Base-by-base conservation (phyloP, 1,284 basidiomycete species). In the Ceratobasidium sp. region DNA sequence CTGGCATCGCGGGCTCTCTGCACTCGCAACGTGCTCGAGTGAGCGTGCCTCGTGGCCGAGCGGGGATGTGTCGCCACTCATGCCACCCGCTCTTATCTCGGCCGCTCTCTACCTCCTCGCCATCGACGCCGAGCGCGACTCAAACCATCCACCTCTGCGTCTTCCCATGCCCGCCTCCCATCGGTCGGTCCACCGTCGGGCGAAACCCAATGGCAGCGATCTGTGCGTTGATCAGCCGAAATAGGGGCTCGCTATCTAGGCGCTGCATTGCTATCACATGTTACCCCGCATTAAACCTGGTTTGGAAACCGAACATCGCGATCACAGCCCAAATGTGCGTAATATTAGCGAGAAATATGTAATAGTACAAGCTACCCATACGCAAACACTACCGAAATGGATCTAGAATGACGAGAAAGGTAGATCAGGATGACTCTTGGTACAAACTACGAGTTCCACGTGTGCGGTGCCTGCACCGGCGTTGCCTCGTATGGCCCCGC, bases 61-160 rank as follows among this genome's bases (percentile, higher is more conserved):
- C 45, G 45, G 9, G 45, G 45, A 18, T 48, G 45, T 48, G 52
- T 53, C 28, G 28, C 52, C 52, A 53, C 21, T 34, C 1, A 30
- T 32, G 48, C 62, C 36, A n/a, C n/a, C 14, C 14, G 36, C 14
- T 14, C 62, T 65, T 65, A 65, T 65, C 62, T 65, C 62, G 60
- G 60, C 60, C 48, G 48, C 46, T 12, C 48, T 5, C 26, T 14
- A 10, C 32, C 60, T 18, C 28, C 57, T 39, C 12, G 34, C 48
- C 48, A 23, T 46, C 61, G 39, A 12, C 36, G n/a, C 52, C 32
- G 28, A 28, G 5, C 32, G 39, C 57, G 26, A 46, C 36, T 61
- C 34, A 43, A 48, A 48, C n/a, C 58, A 61, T 34, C 10, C 26
- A 6, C 23, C 52, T 30, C 10, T 6, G 12, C 26, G 8, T 23